Evolutionary conservation across 2,329 filamentous ascomycete species (phyloP).

Genomic region (Phyllosticta paracitricarpa): DNA sequence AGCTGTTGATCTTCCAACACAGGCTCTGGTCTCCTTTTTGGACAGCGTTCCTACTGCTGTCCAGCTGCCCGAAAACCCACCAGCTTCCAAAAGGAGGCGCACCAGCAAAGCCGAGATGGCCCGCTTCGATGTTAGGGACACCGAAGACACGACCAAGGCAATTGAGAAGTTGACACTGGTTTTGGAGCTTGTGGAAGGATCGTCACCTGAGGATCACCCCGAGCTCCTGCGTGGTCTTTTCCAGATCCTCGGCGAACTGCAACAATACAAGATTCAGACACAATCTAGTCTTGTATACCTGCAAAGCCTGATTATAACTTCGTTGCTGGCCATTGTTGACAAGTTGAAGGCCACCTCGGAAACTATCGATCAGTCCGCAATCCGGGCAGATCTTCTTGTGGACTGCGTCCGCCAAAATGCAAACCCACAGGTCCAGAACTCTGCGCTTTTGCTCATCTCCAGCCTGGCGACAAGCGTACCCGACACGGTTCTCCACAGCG

Average conservation of each 20-base stretch:
- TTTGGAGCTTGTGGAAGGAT: slow-evolving; percentile 76
- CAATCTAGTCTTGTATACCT: slow-evolving; percentile 85
- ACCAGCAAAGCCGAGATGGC: slow-evolving; percentile 64
- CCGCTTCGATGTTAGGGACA: slow-evolving; percentile 50
- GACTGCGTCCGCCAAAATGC: slow-evolving; percentile 88
- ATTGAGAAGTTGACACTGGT: slow-evolving; percentile 76
- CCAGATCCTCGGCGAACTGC: slow-evolving; percentile 73
- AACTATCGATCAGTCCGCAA: slow-evolving; percentile 64
- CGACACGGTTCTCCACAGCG: slow-evolving; percentile 84
- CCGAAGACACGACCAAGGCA: slow-evolving; percentile 54
- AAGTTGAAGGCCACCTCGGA: slow-evolving; percentile 51
- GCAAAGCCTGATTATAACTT: slow-evolving; percentile 73
- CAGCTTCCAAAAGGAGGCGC: slow-evolving; percentile 68
- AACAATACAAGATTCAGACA: slow-evolving; percentile 70
- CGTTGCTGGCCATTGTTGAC: slow-evolving; percentile 74
- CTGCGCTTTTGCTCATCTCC: slow-evolving; percentile 78
- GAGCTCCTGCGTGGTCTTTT: slow-evolving; percentile 73
- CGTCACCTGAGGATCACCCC: slow-evolving; percentile 63
- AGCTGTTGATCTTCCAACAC: slow-evolving; percentile 61
- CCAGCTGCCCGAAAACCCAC: slow-evolving; percentile 60
- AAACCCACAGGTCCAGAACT: slow-evolving; percentile 88
- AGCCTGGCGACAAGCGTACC: slow-evolving; percentile 79
- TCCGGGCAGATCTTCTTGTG: slow-evolving; percentile 83
- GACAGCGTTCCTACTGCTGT: slow-evolving; percentile 64
- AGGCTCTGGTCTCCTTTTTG: slow-evolving; percentile 62